Base-by-base conservation (phyloP, 1,139 yeast genomes). In the Geotrichum phurueaensis region DNA sequence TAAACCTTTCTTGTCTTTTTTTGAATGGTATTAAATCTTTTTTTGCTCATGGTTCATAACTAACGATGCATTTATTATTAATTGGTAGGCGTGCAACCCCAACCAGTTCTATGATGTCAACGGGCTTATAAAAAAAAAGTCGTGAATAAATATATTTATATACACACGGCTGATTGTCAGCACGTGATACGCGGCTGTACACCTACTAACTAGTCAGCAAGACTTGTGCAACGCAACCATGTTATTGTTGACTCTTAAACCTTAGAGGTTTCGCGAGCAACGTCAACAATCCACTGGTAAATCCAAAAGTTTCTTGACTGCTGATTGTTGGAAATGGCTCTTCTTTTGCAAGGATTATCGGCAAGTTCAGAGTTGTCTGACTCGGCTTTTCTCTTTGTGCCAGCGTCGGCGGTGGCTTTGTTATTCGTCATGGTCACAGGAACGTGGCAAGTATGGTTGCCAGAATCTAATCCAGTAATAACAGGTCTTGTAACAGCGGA, bases 231-330 rank as follows among this genome's bases (percentile, higher is more conserved):
- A n/a, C 20, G n/a, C n/a, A n/a, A n/a, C n/a, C n/a, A n/a, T n/a
- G 9, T 39, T 39, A n/a, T n/a, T 4, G 20, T 15, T 7, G 20
- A 10, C 43, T 39, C 18, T 13, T 15, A 39, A 39, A 39, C 47
- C 10, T 39, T 39, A 4, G 47, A 39, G n/a, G 47, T n/a, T 39
- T 39, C 47, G 20, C 47, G 47, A 39, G 57, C 51, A n/a, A 47
- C 57, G 6, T 43, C 51, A 4, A 31, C 57, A 45, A 29, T 47
- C 57, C 57, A 54, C 5, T 25, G 51, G n/a, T 45, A 36, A 27
- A 54, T 54, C 9, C 57, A 43, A 25, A 23, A 15, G 7, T 39
- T 39, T n/a, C 9, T 39, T 1, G 20, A 7, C n/a, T 39, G 22
- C 9, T n/a, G n/a, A 5, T 39, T 5, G 7, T 39, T 39, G 10